Percentiles rank a stretch among this genome's conserved stretches.
Evolutionary conservation across 495 filamentous ascomycete species (phyloP).

Genomic region (Astrothelium macrocarpum): DNA sequence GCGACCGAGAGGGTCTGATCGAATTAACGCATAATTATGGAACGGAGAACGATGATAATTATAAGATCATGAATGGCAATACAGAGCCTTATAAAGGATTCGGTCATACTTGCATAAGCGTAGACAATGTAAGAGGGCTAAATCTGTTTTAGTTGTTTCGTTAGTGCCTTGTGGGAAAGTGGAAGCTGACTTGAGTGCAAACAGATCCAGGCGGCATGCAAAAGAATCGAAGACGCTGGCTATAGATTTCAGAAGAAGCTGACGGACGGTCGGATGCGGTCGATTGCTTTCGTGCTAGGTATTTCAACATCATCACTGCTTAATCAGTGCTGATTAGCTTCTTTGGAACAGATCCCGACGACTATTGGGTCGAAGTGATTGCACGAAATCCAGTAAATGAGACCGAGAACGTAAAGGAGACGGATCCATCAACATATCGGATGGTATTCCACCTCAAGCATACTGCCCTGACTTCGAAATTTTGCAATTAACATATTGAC

Average conservation of each 20-base stretch:
- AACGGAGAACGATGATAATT: conserved; percentile 76
- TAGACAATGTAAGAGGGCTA: conserved; percentile 63
- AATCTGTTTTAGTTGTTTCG: neutral
- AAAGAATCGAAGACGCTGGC: conserved; percentile 77
- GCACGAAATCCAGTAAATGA: conserved; percentile 34
- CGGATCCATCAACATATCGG: conserved; percentile 45
- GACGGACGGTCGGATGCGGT: conserved; percentile 73
- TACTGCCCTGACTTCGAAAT: no score
- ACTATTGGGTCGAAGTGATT: conserved; percentile 58
- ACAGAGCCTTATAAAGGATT: conserved; percentile 78
- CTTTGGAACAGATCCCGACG: conserved; percentile 59
- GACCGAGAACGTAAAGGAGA: conserved; percentile 46
- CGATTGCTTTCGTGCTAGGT: conserved; percentile 75
- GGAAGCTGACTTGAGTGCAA: neutral
- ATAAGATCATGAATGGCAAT: conserved; percentile 82
- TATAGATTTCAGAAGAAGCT: conserved; percentile 93
- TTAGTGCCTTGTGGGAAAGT: neutral
- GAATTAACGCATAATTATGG: conserved; percentile 97
- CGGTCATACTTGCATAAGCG: conserved; percentile 78
- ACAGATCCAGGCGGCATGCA: conserved; percentile 61
- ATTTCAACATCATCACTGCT: neutral
- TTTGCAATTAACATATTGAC: conserved; percentile 26
- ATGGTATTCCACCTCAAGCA: conserved; percentile 31
- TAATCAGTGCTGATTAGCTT: neutral
- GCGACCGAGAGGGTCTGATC: conserved; percentile 78